Percentiles rank a stretch among this genome's conserved stretches.
Conservation (phyloP, 371 early-diverging fungal genomes). For the Dentiscutata heterogama region DNA sequence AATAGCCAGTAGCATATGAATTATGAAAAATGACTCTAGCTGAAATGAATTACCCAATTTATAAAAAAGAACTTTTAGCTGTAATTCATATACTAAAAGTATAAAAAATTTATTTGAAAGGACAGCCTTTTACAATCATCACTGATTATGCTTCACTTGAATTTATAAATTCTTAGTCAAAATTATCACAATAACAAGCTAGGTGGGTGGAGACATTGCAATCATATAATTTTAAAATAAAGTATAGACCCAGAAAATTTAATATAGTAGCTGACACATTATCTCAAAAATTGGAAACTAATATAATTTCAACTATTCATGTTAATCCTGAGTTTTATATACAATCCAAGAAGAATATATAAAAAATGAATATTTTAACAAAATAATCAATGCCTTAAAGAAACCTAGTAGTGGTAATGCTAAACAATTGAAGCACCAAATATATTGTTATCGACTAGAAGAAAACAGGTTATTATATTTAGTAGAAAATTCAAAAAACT, state of each 20-base stretch:
- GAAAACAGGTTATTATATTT: neutral
- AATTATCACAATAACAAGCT: neutral
- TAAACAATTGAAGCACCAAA: neutral
- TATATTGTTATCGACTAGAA: neutral
- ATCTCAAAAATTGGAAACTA: neutral
- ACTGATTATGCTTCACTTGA: neutral
- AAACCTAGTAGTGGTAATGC: neutral
- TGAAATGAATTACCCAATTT: constrained; percentile 42
- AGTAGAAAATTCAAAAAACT: neutral
- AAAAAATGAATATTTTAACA: neutral
- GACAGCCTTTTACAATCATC: neutral
- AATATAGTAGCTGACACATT: neutral
- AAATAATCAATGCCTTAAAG: neutral
- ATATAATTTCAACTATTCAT: neutral
- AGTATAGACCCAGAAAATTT: neutral
- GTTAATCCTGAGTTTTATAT: neutral
- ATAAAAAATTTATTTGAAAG: constrained; percentile 51
- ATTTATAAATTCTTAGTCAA: neutral
- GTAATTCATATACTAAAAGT: constrained; percentile 53
- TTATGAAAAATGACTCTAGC: neutral
- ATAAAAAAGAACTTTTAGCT: constrained; percentile 52
- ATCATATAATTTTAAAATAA: neutral
- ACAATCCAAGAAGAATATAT: neutral
- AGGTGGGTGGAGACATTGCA: neutral
- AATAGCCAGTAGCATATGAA: constrained; percentile 42